Evolutionary conservation across 148 eudicot genomes (phyloP), one percentile per base, ranked within the genome.

Genomic region (Polygonum maritimum): DNA sequence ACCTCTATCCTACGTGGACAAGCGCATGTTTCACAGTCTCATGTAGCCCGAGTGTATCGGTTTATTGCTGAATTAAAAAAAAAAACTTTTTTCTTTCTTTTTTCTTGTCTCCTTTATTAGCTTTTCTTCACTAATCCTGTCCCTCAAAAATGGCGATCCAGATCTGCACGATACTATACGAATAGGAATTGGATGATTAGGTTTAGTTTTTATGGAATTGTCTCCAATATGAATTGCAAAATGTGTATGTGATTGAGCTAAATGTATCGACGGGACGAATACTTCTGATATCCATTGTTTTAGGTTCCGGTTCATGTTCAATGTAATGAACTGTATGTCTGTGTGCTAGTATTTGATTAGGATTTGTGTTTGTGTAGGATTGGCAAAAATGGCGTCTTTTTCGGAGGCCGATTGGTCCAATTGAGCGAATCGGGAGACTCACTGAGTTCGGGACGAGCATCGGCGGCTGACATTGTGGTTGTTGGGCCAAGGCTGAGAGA

Each of bases 371-470:
- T 63, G 71, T 65, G n/a, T n/a, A 65, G 99, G 99, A 0, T 79
- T 95, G 85, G 99, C 99, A 5, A 92, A 95, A 88, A 81, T n/a
- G 31, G 36, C 44, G 98, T 90, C 83, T 88, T 95, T 55, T 86
- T 91, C 9, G 98, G 98, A 0, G 98, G 97, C 0, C 97, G 86
- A 82, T 94, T 94, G 76, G 85, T 89, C 95, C 97, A 94, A 81
- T 89, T 77, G 39, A 74, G 1, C 98, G 89, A 44, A 74, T 77
- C 22, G 75, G 90, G 45, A 69, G 36, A 7, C 47, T 72, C 38
- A 26, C 44, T 45, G 84, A 74, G 78, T 78, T 78, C 7, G 78
- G 88, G 22, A 67, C 5, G 65, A 76, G 75, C 22, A 26, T 7
- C 71, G 71, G 44, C 45, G 71, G 71, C 16, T 7, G 69, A 62